Base-by-base conservation (phyloP, 2,329 filamentous ascomycete genomes). In the Domatiomyces globalis region DNA sequence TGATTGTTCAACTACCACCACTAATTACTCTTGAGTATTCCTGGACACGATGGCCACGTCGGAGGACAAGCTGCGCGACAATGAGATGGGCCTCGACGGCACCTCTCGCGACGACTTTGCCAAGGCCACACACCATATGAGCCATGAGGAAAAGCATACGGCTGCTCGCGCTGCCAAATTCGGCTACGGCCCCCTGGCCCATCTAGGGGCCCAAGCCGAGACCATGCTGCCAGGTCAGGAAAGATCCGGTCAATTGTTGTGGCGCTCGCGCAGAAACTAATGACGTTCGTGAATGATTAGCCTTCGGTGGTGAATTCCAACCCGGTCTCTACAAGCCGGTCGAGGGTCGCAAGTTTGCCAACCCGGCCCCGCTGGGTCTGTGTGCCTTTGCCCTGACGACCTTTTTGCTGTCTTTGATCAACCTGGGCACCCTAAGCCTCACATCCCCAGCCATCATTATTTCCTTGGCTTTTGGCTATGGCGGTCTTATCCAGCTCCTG, bases 341-440 rank as follows among this genome's bases (percentile, higher is more conserved):
- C 68, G 75, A 78, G 65, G 58, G 65, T 19, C 80, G 83, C 69
- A 84, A 85, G 71, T 79, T 89, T 66, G 85, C 77, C 71, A 89
- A 89, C 69, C 85, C 85, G 4, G 84, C 83, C 49, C 85, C 85
- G 27, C 75, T 89, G 42, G 85, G 86, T 57, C 78, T 90, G 47
- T 78, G 73, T 55, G 85, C 83, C 65, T 90, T 90, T 72, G 86
- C 85, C 56, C 73, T 90, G 63, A 90, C 85, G 50, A 90, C 85
- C 10, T 90, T 90, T 66, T 79, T 90, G 39, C 76, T 90, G 47
- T 85, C 83, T 27, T 72, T 77, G 61, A 74, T 90, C 69, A 90
- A 90, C 71, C 73, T 87, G 67, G 73, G 78, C 49, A 71, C 81
- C 2, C 76, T 80, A 10, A 75, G 73, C 52, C 71, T 88, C 51